Conservation (phyloP, 2,329 filamentous ascomycete species). For the Trichoderma afroharzianum region DNA sequence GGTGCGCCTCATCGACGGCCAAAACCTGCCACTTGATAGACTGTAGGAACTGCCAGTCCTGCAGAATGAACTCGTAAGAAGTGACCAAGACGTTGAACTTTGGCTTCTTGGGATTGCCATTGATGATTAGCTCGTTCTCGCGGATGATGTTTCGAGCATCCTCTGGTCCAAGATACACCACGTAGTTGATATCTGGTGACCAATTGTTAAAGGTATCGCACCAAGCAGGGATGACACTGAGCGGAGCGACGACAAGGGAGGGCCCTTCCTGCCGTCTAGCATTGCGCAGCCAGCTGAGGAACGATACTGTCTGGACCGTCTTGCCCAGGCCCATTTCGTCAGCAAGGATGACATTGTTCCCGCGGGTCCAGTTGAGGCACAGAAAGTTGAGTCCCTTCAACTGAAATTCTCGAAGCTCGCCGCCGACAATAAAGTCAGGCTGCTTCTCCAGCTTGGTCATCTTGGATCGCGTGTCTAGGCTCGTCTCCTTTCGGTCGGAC, state of each 20-base stretch:
- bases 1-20: slow-evolving; percentile 93
- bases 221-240: slow-evolving; percentile 97
- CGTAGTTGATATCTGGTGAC: slow-evolving; percentile 94
- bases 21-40: slow-evolving; percentile 97
- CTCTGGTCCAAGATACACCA: slow-evolving; percentile 91
- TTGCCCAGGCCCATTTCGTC: slow-evolving; percentile 99
- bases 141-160: slow-evolving; percentile 81
- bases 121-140: slow-evolving; percentile 83
- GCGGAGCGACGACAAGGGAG: slow-evolving; percentile 92
- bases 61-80: slow-evolving; percentile 93
- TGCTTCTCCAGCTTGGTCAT: slow-evolving; percentile 74
- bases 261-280: slow-evolving; percentile 86
- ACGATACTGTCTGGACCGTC: slow-evolving; percentile 94
- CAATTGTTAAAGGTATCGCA: slow-evolving; percentile 96
- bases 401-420: slow-evolving; percentile 88
- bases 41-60: slow-evolving; percentile 77
- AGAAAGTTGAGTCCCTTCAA: slow-evolving; percentile 92
- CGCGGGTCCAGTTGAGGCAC: slow-evolving; percentile 90
- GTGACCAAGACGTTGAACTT: slow-evolving; percentile 98
- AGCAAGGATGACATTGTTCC: slow-evolving; percentile 93
- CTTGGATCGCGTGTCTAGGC: slow-evolving; percentile 67
- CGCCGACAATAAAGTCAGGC: slow-evolving; percentile 78
- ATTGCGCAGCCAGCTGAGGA: slow-evolving; percentile 95
- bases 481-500: slow-evolving; percentile 76
- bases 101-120: slow-evolving; percentile 80